A percentile compares a stretch with the other conserved stretches of the same genome.
These are phyloP conservation scores for Aspergillus calidoustus DNA, from an alignment of 2,329 filamentous ascomycete genomes.

Conservation along the genomic window DNA sequence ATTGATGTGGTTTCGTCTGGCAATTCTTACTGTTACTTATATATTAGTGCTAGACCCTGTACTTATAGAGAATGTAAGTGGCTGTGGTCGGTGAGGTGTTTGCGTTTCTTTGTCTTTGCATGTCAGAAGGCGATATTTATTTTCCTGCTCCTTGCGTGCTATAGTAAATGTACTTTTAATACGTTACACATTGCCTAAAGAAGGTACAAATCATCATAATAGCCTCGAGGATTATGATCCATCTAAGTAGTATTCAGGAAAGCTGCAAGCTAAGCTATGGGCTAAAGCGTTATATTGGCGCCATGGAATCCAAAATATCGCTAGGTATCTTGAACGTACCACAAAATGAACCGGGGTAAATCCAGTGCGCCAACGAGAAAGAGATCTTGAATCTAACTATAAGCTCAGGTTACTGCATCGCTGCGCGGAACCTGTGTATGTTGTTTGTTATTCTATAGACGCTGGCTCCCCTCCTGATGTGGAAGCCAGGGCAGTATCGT, in stretches of 20 bases:
- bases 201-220: neutral
- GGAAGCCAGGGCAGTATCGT: neutral
- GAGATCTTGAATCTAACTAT: neutral
- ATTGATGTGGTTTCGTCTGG: neutral
- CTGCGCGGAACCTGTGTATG: neutral
- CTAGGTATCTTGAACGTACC: neutral
- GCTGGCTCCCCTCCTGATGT: neutral
- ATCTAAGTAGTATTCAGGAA: neutral
- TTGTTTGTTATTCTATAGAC: neutral
- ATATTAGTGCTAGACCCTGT: constrained; percentile 17
- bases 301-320: neutral
- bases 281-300: neutral
- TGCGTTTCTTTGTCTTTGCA: neutral
- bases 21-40: constrained; percentile 9
- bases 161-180: neutral
- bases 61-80: constrained; percentile 16
- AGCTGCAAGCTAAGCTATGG: neutral
- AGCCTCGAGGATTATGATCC: neutral
- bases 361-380: neutral
- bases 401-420: neutral
- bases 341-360: neutral
- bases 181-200: neutral
- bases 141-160: neutral
- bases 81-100: neutral
- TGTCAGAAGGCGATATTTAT: neutral